Base-by-base conservation (phyloP, 2,329 filamentous ascomycete genomes). In the Salinomyces thailandicus region DNA sequence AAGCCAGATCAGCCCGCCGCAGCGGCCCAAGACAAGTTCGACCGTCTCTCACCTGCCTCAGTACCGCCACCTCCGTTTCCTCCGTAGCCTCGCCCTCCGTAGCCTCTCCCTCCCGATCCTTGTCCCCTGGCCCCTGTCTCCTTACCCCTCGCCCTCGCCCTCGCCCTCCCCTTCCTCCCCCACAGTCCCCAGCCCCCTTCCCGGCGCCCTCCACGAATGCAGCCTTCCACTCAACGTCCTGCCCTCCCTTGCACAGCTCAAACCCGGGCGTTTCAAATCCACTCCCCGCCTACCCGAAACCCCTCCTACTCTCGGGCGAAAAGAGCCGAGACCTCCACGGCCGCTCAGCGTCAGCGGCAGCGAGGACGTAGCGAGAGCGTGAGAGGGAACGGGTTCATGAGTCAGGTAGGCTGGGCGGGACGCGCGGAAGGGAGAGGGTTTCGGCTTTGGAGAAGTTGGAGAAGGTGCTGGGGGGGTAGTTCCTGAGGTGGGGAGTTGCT, bases 151-250 rank as follows among this genome's bases (percentile, higher is more conserved):
- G 49, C 50, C 36, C 36, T 43, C 5, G n/a, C 39, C 26, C 38
- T 52, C 52, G 11, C 43, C 52, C 27, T 52, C 53, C 14, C 42
- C 31, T 13, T 50, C 47, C 32, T 57, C 54, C 12, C 49, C 45
- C 7, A 56, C 43, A 5, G 52, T 36, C 31, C 47, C 50, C 6
- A 57, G 42, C 15, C 51, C 39, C 35, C 39, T 44, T 33, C 50
- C 47, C n/a, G 54, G 54, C 34, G 52, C 42, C 26, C 44, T 33
- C 54, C 54, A 57, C 6, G 45, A 42, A 34, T 57, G 54, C 22
- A 41, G 19, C 35, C 52, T 53, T n/a, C 54, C 54, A 1, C 48
- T 53, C 44, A 57, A 41, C 11, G 53, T 56, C 13, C 52, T 37
- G n/a, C n/a, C n/a, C n/a, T n/a, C n/a, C n/a, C n/a, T n/a, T 13